Evolutionary conservation across 208 protist species (phyloP).

Genomic region (Acanthamoeba culbertsoni): DNA sequence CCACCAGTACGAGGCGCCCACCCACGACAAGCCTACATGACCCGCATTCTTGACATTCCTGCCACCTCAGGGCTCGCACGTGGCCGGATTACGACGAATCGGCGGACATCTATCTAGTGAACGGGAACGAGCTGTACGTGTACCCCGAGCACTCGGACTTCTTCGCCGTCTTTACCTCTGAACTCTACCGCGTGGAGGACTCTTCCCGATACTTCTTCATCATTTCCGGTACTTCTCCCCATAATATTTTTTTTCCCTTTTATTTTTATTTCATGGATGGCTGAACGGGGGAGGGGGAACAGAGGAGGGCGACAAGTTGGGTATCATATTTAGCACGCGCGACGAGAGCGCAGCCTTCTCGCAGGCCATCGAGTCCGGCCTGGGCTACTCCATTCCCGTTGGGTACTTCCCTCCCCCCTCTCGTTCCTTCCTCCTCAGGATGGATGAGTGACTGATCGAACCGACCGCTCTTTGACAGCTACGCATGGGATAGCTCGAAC

Average conservation of each 20-base stretch:
- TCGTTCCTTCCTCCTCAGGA: neutral
- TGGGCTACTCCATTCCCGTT: slow-evolving; percentile 8
- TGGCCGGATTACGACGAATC: slow-evolving; percentile 38
- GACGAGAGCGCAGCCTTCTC: slow-evolving; percentile 11
- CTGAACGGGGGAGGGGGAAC: too few relatives aligned
- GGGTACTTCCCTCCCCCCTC: neutral
- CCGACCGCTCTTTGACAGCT: neutral
- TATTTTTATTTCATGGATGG: neutral
- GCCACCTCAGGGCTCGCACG: neutral
- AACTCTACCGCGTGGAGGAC: slow-evolving; percentile 40
- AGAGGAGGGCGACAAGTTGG: slow-evolving; percentile 20
- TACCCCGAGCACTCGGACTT: slow-evolving; percentile 26
- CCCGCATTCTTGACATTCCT: too few relatives aligned
- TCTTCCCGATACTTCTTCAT: slow-evolving; percentile 28
- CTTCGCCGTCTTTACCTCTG: slow-evolving; percentile 15
- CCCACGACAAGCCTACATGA: neutral
- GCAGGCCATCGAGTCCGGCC: neutral
- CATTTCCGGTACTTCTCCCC: neutral
- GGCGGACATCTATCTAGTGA: slow-evolving; percentile 30
- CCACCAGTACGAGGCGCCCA: neutral
- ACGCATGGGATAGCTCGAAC: neutral
- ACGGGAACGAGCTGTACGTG: slow-evolving; percentile 35
- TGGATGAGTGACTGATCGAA: neutral
- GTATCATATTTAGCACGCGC: slow-evolving; percentile 7
- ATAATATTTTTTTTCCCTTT: neutral